Percentiles rank a stretch among this genome's conserved stretches.
Conservation (phyloP, 768 basidiomycete species). For the Pleurotus pulmonarius region DNA sequence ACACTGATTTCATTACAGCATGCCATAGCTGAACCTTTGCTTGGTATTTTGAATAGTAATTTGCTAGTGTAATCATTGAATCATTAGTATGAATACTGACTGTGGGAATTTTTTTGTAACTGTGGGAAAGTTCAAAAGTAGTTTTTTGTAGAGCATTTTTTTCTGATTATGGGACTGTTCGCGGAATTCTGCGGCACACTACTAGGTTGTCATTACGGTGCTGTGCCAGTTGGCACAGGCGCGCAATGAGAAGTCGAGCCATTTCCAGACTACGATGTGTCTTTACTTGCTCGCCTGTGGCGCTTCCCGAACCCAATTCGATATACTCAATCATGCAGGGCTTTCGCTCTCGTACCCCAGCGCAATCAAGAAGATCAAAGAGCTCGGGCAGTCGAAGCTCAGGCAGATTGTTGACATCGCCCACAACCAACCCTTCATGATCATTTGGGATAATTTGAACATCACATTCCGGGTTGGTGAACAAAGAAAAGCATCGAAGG, state of each 20-base stretch:
- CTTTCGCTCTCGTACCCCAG: conserved; percentile 18
- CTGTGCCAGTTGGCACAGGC: conserved; percentile 17
- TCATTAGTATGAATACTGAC: too few relatives aligned
- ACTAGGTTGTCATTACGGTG: not conserved
- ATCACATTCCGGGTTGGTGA: conserved; percentile 21
- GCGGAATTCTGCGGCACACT: too few relatives aligned
- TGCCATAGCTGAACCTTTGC: too few relatives aligned
- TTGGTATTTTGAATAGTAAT: too few relatives aligned
- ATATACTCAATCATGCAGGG: conserved; percentile 23
- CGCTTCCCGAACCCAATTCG: conserved; percentile 16
- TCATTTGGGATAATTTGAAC: conserved; percentile 27
- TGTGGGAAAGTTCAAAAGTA: too few relatives aligned
- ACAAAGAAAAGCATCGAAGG: conserved; percentile 19
- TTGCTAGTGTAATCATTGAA: too few relatives aligned
- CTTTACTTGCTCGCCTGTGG: conserved; percentile 22
- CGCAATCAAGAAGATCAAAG: conserved; percentile 17
- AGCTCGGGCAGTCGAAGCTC: conserved; percentile 15
- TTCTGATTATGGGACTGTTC: too few relatives aligned
- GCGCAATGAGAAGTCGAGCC: conserved; percentile 17
- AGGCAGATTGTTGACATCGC: conserved; percentile 7
- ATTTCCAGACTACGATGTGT: conserved; percentile 17
- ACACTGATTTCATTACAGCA: too few relatives aligned
- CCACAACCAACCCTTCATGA: conserved; percentile 10
- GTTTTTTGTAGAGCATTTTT: too few relatives aligned
- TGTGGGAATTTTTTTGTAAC: too few relatives aligned